These are phyloP conservation scores for Quercus ilex DNA, from an alignment of 306 rosid genomes.

Conservation along the genomic window DNA sequence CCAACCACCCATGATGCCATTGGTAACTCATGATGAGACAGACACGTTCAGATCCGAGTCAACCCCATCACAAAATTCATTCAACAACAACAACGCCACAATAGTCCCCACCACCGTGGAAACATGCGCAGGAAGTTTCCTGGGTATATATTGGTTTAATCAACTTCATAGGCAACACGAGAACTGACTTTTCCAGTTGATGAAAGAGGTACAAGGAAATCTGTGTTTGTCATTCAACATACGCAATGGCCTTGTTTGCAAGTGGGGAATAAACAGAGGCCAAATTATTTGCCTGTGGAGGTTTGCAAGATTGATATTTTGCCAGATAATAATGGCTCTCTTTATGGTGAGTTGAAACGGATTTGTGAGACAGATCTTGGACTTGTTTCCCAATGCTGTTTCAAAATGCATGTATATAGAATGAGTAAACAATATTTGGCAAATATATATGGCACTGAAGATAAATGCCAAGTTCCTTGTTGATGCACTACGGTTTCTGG, in stretches of 20 bases:
- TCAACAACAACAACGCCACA: too few relatives aligned
- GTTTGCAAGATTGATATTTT: slow-evolving; percentile 71
- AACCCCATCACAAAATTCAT: too few relatives aligned
- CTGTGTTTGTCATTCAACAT: slow-evolving; percentile 80
- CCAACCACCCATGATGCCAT: too few relatives aligned
- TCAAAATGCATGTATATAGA: slow-evolving; percentile 71
- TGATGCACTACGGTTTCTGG: slow-evolving; percentile 59
- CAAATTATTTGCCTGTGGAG: slow-evolving; percentile 96
- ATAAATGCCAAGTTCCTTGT: slow-evolving; percentile 90
- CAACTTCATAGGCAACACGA: slow-evolving; percentile 86
- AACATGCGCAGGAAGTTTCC: slow-evolving; percentile 85
- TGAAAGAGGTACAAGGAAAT: slow-evolving; percentile 87
- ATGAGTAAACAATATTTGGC: slow-evolving; percentile 94
- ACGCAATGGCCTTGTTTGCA: slow-evolving; percentile 95
- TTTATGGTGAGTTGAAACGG: slow-evolving; percentile 88
- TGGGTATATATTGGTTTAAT: slow-evolving; percentile 54
- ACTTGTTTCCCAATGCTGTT: slow-evolving; percentile 87
- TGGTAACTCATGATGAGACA: too few relatives aligned
- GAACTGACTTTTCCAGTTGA: slow-evolving; percentile 95
- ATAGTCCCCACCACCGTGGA: slow-evolving; percentile 50
- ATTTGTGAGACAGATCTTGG: slow-evolving; percentile 98
- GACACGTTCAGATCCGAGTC: too few relatives aligned
- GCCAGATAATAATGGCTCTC: slow-evolving; percentile 92
- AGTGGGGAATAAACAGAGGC: slow-evolving; percentile 86
- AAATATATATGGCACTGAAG: slow-evolving; percentile 65